Evolutionary conservation across 805 yeast genomes (phyloP), one percentile per base, ranked within the genome.

Genomic region (Candida suzukii): DNA sequence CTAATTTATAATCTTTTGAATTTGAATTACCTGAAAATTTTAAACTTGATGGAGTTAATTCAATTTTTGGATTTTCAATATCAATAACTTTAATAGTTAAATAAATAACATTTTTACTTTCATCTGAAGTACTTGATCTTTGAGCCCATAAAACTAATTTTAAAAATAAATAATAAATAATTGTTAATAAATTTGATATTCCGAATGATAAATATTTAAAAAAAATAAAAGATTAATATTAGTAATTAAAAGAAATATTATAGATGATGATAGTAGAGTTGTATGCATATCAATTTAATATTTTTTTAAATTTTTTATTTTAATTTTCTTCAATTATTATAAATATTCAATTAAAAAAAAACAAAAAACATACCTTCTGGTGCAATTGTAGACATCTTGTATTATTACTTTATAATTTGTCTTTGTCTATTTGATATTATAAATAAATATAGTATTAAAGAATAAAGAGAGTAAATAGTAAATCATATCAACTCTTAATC

Each of bases 71-170:
- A 42, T 76, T 66, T 38, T 65, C 71, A 22, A 90, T 77, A 59
- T 90, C 95, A 20, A 80, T 72, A 24, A 86, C 78, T 45, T 75
- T 72, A 41, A 91, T 74, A 0, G 95, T 88, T 43, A 91, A 63
- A 60, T 73, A 83, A 18, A 93, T 52, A 29, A 88, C 57, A 63
- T 91, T 91, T 64, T 86, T 90, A 25, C 75, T 69, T 11, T 76
- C 74, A 30, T 81, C 95, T 4, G 71, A 63, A n/a, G 71, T 82
- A 57, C 72, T 79, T 41, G 96, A 88, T 66, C 99, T 86, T 71
- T 91, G 99, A 12, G 99, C 98, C 99, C 99, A 91, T 59, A 80
- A 70, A 32, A 87, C 91, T 69, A 17, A n/a, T 16, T 5, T n/a
- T 10, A 27, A 5, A 27, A 27, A 14, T 8, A 14, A 27, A 27